Base-by-base conservation (phyloP, 2,329 filamentous ascomycete genomes). In the Fusarium nisikadoi region DNA sequence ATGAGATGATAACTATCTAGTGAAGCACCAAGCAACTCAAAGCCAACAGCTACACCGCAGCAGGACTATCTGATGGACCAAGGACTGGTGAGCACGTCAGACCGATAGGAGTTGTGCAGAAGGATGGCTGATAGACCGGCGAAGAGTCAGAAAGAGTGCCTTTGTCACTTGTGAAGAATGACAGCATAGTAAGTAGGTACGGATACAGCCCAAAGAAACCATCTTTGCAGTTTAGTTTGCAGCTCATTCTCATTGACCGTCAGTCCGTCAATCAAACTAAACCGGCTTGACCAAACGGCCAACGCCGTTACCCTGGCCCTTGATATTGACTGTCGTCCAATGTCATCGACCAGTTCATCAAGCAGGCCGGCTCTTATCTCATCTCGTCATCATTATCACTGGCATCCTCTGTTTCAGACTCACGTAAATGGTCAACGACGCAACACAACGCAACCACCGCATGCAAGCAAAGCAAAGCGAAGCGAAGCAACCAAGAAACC, bases 61-160 rank as follows among this genome's bases (percentile, higher is more conserved):
- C 57, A 72, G 65, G 70, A 73, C 65, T 64, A 45, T 53, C 50
- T 61, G 66, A 65, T 74, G 64, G 74, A 43, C 49, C 70, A 50
- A 73, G 68, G 65, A 72, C 63, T 62, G 50, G n/a, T 53, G 62
- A 49, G 61, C 73, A 75, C 70, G 72, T 73, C 74, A 75, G 70
- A 69, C 65, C 63, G 62, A 66, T 65, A 54, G 53, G 41, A 61
- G 55, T 47, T 46, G 47, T 58, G 52, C 52, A 69, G 49, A 27
- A 20, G n/a, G 27, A 39, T 45, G 41, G 49, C 54, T 38, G 35
- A 41, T 64, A 60, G 54, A 52, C 19, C 23, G 62, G 57, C 31
- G 33, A 53, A 42, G 66, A 71, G 62, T 66, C 58, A 57, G 33
- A 62, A 27, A 65, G 31, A 36, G 39, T 52, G 20, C 50, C 35